phyloP scores from a whole-genome alignment of 2,329 filamentous ascomycete genomes.

The Trichoderma sp. region DNA sequence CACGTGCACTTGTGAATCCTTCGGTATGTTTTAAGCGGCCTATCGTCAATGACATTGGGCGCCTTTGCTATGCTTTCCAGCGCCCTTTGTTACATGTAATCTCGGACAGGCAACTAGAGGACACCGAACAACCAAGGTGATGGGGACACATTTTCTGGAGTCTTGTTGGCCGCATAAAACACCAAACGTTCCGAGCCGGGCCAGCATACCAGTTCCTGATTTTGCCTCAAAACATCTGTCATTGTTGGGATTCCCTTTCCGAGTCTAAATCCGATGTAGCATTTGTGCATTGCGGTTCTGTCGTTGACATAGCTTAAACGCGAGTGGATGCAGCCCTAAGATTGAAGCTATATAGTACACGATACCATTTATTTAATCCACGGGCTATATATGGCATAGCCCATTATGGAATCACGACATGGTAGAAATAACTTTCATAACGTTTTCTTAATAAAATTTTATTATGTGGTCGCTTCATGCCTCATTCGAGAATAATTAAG shows the following conservation, averaged over 20 bases:
- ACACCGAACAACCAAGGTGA: neutral
- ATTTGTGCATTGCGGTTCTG: neutral
- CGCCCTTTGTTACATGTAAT: neutral
- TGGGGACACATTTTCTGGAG: neutral
- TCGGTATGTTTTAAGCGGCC: neutral
- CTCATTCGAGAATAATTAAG: neutral
- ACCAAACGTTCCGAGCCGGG: neutral
- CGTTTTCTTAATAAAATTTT: neutral
- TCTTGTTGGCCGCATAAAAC: neutral
- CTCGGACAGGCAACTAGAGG: neutral
- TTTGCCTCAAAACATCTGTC: neutral
- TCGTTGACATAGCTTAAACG: no score
- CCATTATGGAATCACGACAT: no score
- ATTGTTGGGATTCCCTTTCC: neutral
- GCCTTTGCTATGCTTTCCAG: neutral
- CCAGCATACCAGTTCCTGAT: neutral
- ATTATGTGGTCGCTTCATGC: neutral
- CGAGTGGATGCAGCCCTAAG: no score
- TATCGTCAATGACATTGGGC: neutral
- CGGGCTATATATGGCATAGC: no score
- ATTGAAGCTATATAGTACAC: no score
- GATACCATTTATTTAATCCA: no score
- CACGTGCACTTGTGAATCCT: slow-evolving; percentile 5
- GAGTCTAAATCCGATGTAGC: neutral
- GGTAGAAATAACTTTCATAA: no score